Evolutionary conservation across 495 filamentous ascomycete genomes (phyloP).

Genomic region (Cercophora scortea): DNA sequence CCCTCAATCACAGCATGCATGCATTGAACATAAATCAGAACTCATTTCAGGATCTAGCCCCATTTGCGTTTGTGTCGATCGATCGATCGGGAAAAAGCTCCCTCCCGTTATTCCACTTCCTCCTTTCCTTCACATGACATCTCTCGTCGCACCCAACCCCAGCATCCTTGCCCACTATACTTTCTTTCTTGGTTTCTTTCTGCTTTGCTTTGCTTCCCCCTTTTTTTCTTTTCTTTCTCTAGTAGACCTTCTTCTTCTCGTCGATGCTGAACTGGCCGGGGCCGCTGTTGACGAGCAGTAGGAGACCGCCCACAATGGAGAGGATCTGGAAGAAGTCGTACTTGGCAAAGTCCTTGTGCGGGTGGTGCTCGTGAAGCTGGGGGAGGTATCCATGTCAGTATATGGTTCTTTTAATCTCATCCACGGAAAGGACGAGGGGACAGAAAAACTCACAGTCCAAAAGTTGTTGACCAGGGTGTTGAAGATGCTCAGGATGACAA

Average conservation of each 20-base stretch:
- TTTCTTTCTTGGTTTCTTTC: not conserved
- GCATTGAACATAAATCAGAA: too few species aligned
- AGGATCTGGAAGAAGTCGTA: slow-evolving; percentile 99
- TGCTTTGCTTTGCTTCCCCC: not conserved
- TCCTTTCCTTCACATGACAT: too few species aligned
- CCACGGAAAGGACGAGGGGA: not conserved
- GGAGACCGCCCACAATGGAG: slow-evolving; percentile 92
- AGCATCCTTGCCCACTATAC: not conserved
- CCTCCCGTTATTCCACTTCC: too few species aligned
- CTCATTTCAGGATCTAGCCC: too few species aligned
- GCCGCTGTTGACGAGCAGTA: slow-evolving; percentile 96
- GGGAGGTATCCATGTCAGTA: not conserved
- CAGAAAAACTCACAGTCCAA: slow-evolving; percentile 76
- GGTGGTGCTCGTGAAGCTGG: slow-evolving; percentile 95
- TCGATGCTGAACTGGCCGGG: slow-evolving; percentile 96
- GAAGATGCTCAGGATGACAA: slow-evolving; percentile 91
- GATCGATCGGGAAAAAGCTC: too few species aligned
- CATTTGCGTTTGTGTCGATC: too few species aligned
- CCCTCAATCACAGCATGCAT: too few species aligned
- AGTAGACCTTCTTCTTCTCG: slow-evolving; percentile 99
- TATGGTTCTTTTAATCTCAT: not conserved
- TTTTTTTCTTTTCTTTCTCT: slow-evolving; percentile 13
- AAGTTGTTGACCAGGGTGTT: slow-evolving; percentile 98
- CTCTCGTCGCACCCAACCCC: too few species aligned
- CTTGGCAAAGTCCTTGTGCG: slow-evolving; percentile 99